phyloP scores from a whole-genome alignment of 495 filamentous ascomycete species.

The Lasiosphaeris hirsuta region DNA sequence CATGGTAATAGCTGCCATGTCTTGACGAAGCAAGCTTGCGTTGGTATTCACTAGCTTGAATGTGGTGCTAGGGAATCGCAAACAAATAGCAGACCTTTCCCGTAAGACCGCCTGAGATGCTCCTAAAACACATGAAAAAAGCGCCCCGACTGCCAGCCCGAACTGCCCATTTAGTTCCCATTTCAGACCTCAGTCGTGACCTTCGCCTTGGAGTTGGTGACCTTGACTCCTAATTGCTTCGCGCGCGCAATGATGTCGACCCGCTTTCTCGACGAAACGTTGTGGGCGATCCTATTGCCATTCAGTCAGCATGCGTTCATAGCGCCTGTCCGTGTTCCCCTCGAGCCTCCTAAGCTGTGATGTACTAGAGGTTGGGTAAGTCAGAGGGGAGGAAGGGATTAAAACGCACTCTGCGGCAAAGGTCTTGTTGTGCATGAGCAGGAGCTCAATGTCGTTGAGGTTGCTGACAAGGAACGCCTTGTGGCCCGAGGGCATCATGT shows the following conservation, averaged over 20 bases:
- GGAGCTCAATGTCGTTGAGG: conserved; percentile 88
- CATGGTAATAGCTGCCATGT: conserved; percentile 6
- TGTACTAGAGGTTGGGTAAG: not conserved
- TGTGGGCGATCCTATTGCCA: conserved; percentile 77
- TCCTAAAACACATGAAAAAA: conserved; percentile 31
- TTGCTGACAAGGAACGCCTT: conserved; percentile 99
- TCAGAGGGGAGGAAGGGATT: not conserved
- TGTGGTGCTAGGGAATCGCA: conserved; percentile 30
- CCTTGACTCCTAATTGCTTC: conserved; percentile 97
- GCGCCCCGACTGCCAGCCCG: conserved; percentile 21
- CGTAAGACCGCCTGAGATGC: conserved; percentile 33
- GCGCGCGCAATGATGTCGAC: conserved; percentile 93
- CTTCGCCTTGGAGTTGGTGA: conserved; percentile 98
- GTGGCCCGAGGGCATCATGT: conserved; percentile 98
- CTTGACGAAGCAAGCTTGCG: conserved; percentile 28
- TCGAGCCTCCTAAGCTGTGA: not conserved
- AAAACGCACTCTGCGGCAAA: conserved; percentile 91
- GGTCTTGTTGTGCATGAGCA: conserved; percentile 99
- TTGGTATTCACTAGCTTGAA: conserved; percentile 29
- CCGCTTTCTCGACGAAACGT: conserved; percentile 96
- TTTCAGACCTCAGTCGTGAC: conserved; percentile 92
- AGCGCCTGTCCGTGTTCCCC: no score
- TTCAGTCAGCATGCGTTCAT: conserved; percentile 1
- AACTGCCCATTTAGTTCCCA: not conserved
- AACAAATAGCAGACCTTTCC: conserved; percentile 33